phyloP scores from a whole-genome alignment of 768 basidiomycete species.

The Lepiota brunneoincarnata region DNA sequence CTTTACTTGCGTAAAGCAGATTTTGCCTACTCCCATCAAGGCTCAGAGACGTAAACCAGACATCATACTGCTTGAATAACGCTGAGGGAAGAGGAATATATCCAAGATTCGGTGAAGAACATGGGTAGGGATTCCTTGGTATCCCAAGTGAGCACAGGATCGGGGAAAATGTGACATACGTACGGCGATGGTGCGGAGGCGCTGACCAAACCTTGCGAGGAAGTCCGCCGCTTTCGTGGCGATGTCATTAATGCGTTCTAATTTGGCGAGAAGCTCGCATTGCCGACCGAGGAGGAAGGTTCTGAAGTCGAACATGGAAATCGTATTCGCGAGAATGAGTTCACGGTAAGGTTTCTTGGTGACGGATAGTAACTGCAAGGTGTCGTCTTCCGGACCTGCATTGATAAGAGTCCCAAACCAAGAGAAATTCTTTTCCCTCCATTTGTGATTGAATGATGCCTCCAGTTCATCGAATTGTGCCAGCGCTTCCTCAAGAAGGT shows the following conservation, averaged over 20 bases:
- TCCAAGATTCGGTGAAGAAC: conserved; percentile 91
- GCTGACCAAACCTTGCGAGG: conserved; percentile 71
- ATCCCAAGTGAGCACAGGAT: conserved; percentile 7
- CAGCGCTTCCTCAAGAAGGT: conserved; percentile 85
- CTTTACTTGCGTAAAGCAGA: conserved; percentile 72
- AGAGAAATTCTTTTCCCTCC: conserved; percentile 79
- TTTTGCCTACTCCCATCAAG: conserved; percentile 46
- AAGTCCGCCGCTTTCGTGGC: conserved; percentile 72
- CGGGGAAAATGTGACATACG: conserved; percentile 31
- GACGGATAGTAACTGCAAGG: conserved; percentile 72
- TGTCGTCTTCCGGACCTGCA: conserved; percentile 70
- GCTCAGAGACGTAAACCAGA: conserved; percentile 55
- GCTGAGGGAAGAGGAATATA: conserved; percentile 84
- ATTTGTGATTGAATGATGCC: conserved; percentile 68
- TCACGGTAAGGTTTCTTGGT: conserved; percentile 85
- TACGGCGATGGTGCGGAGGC: conserved; percentile 76
- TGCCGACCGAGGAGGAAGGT: conserved; percentile 88
- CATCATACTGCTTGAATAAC: conserved; percentile 77
- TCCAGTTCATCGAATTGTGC: conserved; percentile 92
- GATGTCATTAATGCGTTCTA: conserved; percentile 68
- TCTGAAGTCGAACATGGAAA: conserved; percentile 92
- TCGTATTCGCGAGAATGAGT: conserved; percentile 83
- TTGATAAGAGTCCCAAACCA: conserved; percentile 91
- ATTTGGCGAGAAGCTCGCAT: conserved; percentile 68
- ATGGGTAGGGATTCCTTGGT: conserved; percentile 49